Evolutionary conservation across 2,329 filamentous ascomycete species (phyloP).

Genomic region (Beauveria sp.): DNA sequence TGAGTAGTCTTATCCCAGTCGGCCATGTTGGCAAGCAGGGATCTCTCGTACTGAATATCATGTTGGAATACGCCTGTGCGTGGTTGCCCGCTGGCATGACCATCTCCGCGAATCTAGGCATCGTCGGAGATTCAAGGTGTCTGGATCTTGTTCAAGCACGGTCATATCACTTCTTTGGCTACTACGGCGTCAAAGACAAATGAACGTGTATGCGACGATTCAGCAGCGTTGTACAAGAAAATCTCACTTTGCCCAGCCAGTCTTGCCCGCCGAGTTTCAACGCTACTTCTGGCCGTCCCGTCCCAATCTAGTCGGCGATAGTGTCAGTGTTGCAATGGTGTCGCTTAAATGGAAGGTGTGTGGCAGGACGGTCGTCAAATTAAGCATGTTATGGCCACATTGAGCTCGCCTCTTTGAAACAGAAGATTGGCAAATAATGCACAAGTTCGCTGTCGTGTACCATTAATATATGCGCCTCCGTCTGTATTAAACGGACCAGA

Average conservation of each 20-base stretch:
- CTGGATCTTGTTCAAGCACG: no score
- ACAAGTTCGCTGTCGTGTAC: not conserved
- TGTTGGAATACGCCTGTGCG: no score
- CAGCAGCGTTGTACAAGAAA: not conserved
- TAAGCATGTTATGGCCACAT: not conserved
- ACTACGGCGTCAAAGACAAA: not conserved
- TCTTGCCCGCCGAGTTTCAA: not conserved
- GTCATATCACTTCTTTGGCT: not conserved
- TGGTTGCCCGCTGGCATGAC: no score
- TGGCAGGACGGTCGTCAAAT: not conserved
- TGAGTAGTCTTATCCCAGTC: not conserved
- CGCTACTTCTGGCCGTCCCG: slow-evolving; percentile 4
- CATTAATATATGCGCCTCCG: no score
- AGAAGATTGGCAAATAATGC: not conserved
- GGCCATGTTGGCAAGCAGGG: not conserved
- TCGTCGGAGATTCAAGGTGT: no score
- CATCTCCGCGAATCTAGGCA: no score
- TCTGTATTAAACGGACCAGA: not conserved
- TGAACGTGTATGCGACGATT: no score
- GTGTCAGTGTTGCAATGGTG: not conserved
- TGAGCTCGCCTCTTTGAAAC: not conserved
- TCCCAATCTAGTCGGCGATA: not conserved
- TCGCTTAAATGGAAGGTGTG: not conserved
- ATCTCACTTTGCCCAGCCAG: not conserved
- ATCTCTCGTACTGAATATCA: not conserved